Evolutionary conservation across 306 rosid species (phyloP).

Genomic region (Coriaria nepalensis): DNA sequence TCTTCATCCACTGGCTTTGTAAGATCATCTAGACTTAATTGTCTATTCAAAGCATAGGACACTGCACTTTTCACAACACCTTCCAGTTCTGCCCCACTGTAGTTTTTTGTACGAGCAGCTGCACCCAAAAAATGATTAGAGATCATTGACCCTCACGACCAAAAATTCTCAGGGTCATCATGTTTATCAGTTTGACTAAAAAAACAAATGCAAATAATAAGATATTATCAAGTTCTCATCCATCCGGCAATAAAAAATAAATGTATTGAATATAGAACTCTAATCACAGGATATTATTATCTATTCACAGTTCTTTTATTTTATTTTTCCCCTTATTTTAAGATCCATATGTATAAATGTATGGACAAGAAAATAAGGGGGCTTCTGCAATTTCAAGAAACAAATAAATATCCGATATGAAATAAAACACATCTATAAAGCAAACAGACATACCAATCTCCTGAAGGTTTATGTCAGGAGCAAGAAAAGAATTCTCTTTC

Average conservation of each 20-base stretch:
- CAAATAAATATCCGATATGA: constrained; percentile 7
- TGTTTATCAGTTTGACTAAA: no score
- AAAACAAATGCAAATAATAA: no score
- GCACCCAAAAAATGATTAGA: constrained; percentile 17
- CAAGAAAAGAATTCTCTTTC: constrained; percentile 95
- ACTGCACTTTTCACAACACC: constrained; percentile 99
- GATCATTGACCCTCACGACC: background rate
- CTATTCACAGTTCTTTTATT: no score
- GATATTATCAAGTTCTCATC: no score
- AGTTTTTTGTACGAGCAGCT: constrained; percentile 98
- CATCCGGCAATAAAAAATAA: no score
- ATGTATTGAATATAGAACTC: no score
- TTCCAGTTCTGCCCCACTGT: constrained; percentile 99
- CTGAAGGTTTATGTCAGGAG: constrained; percentile 83
- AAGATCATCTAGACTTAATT: constrained; percentile 82
- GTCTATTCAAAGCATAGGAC: constrained; percentile 90
- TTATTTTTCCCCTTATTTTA: no score
- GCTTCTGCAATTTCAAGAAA: background rate
- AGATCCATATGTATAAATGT: no score
- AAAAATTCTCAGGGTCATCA: no score
- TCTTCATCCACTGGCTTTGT: constrained; percentile 95
- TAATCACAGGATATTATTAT: no score
- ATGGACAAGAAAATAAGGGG: no score
- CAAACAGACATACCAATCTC: constrained; percentile 65
- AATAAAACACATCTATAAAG: constrained; percentile 13